Conservation (phyloP, 176 grass and related monocot species). For the Dendrocalamus sinicus region DNA sequence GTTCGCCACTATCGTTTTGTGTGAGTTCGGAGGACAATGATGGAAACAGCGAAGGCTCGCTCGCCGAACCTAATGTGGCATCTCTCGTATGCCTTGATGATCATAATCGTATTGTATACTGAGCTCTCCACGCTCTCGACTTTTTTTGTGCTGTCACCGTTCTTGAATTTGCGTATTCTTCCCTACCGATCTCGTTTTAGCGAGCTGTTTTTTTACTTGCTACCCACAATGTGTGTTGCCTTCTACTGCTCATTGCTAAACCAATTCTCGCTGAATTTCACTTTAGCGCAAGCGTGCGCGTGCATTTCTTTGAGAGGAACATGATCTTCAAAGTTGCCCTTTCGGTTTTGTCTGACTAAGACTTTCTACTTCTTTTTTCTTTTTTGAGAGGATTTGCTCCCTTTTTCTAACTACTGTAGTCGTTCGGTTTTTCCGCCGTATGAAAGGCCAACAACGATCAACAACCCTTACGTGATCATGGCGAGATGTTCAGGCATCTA, state of each 20-base stretch:
- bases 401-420: not conserved
- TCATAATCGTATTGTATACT: conserved; percentile 31
- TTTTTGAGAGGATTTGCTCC: not conserved
- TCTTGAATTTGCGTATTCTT: too few species aligned
- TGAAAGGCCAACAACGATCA: too few species aligned
- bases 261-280: too few species aligned
- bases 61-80: conserved; percentile 59
- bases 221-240: too few species aligned
- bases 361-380: not conserved
- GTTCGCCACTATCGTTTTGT: not conserved
- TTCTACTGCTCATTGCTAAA: too few species aligned
- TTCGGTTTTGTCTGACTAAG: not conserved
- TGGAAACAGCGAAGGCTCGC: conserved; percentile 57
- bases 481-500: too few species aligned
- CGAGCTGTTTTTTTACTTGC: too few species aligned
- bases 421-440: not conserved
- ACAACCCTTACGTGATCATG: too few species aligned
- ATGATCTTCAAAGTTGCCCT: not conserved
- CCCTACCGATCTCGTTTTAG: too few species aligned
- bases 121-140: conserved; percentile 33
- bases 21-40: conserved; percentile 41
- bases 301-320: not conserved
- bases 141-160: not conserved
- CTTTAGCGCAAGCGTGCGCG: too few species aligned
- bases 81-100: conserved; percentile 49